A percentile compares a stretch with the other conserved stretches of the same genome.
These are phyloP conservation scores for Agaricus sinodeliciosus DNA, from an alignment of 768 basidiomycete genomes.

Conservation along the genomic window DNA sequence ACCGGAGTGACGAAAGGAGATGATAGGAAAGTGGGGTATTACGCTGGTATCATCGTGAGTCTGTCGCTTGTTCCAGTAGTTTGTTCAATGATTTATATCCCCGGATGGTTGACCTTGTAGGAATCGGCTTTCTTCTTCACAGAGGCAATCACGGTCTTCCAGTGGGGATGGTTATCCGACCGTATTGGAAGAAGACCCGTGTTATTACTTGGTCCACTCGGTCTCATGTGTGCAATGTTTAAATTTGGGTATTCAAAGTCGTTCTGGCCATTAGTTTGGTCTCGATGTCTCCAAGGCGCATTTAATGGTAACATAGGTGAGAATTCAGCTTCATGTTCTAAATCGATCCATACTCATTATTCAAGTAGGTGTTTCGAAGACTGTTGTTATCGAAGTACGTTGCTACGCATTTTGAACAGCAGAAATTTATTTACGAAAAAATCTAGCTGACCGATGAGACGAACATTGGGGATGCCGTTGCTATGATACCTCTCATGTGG, in stretches of 20 bases:
- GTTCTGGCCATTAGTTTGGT: slow-evolving; percentile 25
- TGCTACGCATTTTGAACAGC: neutral
- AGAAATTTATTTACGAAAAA: neutral
- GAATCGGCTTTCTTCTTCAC: slow-evolving; percentile 41
- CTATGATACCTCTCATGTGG: slow-evolving; percentile 28
- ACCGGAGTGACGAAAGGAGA: slow-evolving; percentile 38
- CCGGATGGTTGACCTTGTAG: slow-evolving; percentile 15
- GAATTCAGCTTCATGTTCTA: neutral
- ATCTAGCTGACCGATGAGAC: slow-evolving; percentile 29
- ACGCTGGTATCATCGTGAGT: slow-evolving; percentile 40
- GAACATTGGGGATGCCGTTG: slow-evolving; percentile 32
- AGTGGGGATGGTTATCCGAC: slow-evolving; percentile 40
- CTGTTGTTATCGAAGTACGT: slow-evolving; percentile 37
- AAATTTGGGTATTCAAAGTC: slow-evolving; percentile 35
- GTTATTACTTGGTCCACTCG: slow-evolving; percentile 36
- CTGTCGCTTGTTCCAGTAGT: neutral
- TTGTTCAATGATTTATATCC: neutral
- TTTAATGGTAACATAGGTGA: slow-evolving; percentile 32
- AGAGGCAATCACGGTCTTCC: slow-evolving; percentile 34
- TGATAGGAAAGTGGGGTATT: slow-evolving; percentile 40
- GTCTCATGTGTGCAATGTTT: slow-evolving; percentile 32
- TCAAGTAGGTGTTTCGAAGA: slow-evolving; percentile 34
- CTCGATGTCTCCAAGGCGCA: slow-evolving; percentile 28
- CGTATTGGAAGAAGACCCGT: slow-evolving; percentile 38
- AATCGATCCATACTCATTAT: neutral